A percentile compares a stretch with the other conserved stretches of the same genome.
Evolutionary conservation across 176 grass and related monocot species (phyloP).

Genomic region (Triticum dicoccoides): DNA sequence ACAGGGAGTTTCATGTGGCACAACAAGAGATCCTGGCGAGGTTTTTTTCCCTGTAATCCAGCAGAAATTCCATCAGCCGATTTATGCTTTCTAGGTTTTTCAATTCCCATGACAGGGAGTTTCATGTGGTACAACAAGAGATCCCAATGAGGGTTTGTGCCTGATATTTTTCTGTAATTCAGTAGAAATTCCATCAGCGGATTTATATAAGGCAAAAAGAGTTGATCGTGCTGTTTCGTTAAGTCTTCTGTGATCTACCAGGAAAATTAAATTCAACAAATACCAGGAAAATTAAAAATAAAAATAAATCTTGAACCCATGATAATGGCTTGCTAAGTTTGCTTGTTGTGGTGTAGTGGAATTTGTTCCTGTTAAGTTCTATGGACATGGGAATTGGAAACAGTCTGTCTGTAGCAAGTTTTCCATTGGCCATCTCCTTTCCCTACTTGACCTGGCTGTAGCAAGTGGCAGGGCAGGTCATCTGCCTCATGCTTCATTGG

Average conservation of each 20-base stretch:
- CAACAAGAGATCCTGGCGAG: constrained; percentile 62
- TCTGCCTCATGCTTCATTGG: not conserved
- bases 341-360: not conserved
- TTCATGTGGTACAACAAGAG: constrained; percentile 84
- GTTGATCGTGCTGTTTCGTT: not conserved
- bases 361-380: not conserved
- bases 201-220: not conserved
- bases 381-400: not conserved
- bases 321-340: not conserved
- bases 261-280: too few species aligned
- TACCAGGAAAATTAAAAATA: too few species aligned
- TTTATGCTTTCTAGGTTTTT: constrained; percentile 63
- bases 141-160: constrained; percentile 26
- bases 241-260: not conserved
- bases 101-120: constrained; percentile 87
- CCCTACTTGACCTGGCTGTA: not conserved
- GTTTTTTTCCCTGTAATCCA: too few species aligned
- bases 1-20: constrained; percentile 96
- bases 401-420: not conserved
- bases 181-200: not conserved
- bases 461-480: not conserved
- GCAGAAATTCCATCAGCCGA: too few species aligned
- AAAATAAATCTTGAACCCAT: too few species aligned
- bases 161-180: not conserved
- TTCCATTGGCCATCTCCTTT: too few species aligned